Conservation (phyloP, 2,329 filamentous ascomycete species). For the Epichloe baconii region DNA sequence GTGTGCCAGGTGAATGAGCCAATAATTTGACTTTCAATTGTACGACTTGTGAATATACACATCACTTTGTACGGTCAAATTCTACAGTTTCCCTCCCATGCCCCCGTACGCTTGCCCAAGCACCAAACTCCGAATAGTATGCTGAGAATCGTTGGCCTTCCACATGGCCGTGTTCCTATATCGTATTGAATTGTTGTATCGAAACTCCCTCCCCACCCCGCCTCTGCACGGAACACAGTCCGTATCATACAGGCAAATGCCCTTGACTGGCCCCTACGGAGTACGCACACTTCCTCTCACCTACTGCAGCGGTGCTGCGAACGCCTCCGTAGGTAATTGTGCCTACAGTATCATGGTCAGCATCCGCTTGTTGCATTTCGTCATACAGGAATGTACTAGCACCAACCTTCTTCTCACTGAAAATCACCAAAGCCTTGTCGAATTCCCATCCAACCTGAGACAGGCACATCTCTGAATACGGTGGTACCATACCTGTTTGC, state of each 20-base stretch:
- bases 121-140: slow-evolving; percentile 3
- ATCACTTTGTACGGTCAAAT: background rate
- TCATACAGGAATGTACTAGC: background rate
- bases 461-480: slow-evolving; percentile 72
- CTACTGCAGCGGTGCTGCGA: slow-evolving; percentile 8
- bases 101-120: background rate
- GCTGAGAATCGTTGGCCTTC: background rate
- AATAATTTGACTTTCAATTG: background rate
- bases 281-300: background rate
- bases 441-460: slow-evolving; percentile 70
- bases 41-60: background rate
- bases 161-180: background rate
- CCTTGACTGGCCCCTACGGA: background rate
- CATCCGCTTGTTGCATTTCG: background rate
- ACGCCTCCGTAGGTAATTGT: slow-evolving; percentile 16
- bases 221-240: no score
- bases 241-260: no score
- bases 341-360: slow-evolving; percentile 8
- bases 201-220: no score
- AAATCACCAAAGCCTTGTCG: slow-evolving; percentile 59
- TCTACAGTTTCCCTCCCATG: background rate
- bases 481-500: slow-evolving; percentile 65
- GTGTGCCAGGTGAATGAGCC: no score
- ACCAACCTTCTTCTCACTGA: slow-evolving; percentile 60
- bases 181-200: no score